Evolutionary conservation across 2,329 filamentous ascomycete genomes (phyloP), one percentile per base, ranked within the genome.

Genomic region (Stemphylium vesicarium): DNA sequence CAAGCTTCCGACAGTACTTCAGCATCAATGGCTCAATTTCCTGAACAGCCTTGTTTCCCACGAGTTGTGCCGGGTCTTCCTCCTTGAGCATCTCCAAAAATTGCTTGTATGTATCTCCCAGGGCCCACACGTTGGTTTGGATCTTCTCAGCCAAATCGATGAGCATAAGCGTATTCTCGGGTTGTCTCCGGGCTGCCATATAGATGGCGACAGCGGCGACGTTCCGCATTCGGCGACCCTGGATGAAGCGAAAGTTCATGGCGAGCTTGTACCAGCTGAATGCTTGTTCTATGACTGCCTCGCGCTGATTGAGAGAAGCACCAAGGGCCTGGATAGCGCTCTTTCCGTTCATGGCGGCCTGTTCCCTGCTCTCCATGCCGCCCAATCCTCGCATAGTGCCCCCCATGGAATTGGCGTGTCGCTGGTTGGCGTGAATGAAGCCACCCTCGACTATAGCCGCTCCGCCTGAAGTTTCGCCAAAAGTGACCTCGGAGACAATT

Each of bases 201-300:
- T 98, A 99, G 26, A 99, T 82, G 71, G 91, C 94, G 24, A 96
- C 90, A n/a, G 92, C 92, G 24, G 91, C 90, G 9, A 98, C 93
- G 48, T 90, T 91, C 59, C 89, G 86, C 43, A 92, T 89, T 15
- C 89, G 89, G 53, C 95, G 90, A 63, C 95, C 95, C 54, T 72
- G 69, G 20, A 74, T 66, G 53, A 78, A 90, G 83, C 70, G 86
- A 64, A 85, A 81, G 78, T 88, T 86, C 57, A 88, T 79, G 41
- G 79, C 77, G 11, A 80, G 72, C 46, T 74, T 75, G 68, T 79
- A 81, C 64, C 79, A 75, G 33, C 65, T 64, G 31, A 75, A 66
- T 8, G 79, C 80, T 47, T 77, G 73, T 4, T 74, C 68, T 31
- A 71, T 57, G 38, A 78, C 68, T 15, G 63, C 65, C 12, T 75